phyloP scores from a whole-genome alignment of 441 rosid genomes.

The Omphalea diandra region DNA sequence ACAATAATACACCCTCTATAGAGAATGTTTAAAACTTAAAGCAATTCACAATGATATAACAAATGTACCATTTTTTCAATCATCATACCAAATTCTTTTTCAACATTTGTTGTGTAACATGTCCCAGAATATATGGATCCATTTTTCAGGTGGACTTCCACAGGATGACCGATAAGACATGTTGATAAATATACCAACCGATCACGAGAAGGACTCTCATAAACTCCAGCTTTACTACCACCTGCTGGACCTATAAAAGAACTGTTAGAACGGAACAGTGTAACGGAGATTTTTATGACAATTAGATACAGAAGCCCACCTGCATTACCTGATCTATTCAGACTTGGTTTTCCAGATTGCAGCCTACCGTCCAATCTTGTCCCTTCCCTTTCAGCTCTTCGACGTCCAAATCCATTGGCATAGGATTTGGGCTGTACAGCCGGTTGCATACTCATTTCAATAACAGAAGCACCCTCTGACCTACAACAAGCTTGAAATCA shows the following conservation, averaged over 20 bases:
- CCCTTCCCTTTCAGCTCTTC: conserved; percentile 65
- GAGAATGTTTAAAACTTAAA: not conserved
- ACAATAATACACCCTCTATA: conserved; percentile 3
- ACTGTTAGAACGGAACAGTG: conserved; percentile 19
- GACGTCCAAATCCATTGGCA: conserved; percentile 65
- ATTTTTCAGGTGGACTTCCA: conserved; percentile 85
- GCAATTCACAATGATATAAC: conserved; percentile 1
- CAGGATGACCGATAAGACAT: conserved; percentile 74
- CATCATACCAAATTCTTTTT: conserved; percentile 71
- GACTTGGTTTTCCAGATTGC: conserved; percentile 57
- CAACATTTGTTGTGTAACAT: conserved; percentile 72
- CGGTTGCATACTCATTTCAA: conserved; percentile 63
- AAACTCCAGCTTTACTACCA: conserved; percentile 49
- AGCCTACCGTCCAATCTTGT: conserved; percentile 52
- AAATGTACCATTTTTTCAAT: not conserved
- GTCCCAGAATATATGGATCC: conserved; percentile 86
- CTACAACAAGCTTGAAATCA: conserved; percentile 21
- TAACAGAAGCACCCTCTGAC: conserved; percentile 32
- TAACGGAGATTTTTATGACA: not conserved
- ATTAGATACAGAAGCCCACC: conserved; percentile 35
- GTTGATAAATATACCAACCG: conserved; percentile 63
- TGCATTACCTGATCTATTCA: conserved; percentile 41
- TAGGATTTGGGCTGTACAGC: conserved; percentile 49
- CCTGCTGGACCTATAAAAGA: conserved; percentile 36
- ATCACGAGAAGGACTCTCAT: conserved; percentile 57